phyloP scores from a whole-genome alignment of 805 yeast genomes.

The Nakazawaea wickerhamii region DNA sequence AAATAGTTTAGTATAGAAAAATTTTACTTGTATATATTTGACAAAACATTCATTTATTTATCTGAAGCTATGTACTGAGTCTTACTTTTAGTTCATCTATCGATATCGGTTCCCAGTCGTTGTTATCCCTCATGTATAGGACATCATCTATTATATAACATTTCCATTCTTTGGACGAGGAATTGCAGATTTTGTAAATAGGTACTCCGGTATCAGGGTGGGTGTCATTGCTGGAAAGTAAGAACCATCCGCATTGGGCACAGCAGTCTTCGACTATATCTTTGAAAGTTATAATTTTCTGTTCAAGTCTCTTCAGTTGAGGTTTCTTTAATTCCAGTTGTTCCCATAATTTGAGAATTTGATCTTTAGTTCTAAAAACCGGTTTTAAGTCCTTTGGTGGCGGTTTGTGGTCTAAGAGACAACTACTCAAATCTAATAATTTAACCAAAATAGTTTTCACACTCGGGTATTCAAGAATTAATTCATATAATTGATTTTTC shows the following conservation, averaged over 20 bases:
- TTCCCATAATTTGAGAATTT: background rate
- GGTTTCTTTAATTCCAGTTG: background rate
- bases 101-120: slow-evolving; percentile 37
- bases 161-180: slow-evolving; percentile 22
- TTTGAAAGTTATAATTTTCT: slow-evolving; percentile 40
- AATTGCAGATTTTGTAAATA: slow-evolving; percentile 33
- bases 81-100: slow-evolving; percentile 24
- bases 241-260: slow-evolving; percentile 37
- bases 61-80: too few species aligned
- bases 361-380: background rate
- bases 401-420: background rate
- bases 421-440: slow-evolving; percentile 3
- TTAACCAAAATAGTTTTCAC: slow-evolving; percentile 5
- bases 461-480: background rate
- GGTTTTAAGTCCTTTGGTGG: background rate
- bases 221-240: slow-evolving; percentile 29
- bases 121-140: slow-evolving; percentile 41
- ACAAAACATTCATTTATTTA: too few species aligned
- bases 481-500: slow-evolving; percentile 5
- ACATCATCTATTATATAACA: slow-evolving; percentile 63
- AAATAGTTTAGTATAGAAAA: background rate
- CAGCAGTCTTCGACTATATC: slow-evolving; percentile 67
- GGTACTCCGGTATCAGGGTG: slow-evolving; percentile 36
- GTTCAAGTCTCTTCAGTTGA: slow-evolving; percentile 16
- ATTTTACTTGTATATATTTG: too few species aligned